These are phyloP conservation scores for Podila epigama DNA, from an alignment of 192 early-diverging fungal genomes.

Conservation along the genomic window DNA sequence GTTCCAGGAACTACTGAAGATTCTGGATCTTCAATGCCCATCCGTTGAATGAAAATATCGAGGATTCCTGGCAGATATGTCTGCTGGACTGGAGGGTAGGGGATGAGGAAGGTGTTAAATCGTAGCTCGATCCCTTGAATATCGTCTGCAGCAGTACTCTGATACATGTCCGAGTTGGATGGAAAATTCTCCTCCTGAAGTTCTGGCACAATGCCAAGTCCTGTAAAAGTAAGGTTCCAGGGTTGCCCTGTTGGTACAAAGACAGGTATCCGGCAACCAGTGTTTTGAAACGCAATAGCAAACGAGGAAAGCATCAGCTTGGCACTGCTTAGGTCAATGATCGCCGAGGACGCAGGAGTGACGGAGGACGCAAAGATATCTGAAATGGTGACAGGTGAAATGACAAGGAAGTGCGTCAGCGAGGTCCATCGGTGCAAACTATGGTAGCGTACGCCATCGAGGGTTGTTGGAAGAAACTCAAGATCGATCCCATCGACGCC, in stretches of 20 bases:
- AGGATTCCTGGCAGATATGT: slow-evolving; percentile 46
- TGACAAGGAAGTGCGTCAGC: slow-evolving; percentile 59
- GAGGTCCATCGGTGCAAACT: slow-evolving; percentile 77
- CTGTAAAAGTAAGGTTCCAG: slow-evolving; percentile 44
- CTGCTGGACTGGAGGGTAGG: slow-evolving; percentile 36
- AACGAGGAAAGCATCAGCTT: slow-evolving; percentile 70
- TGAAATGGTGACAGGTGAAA: slow-evolving; percentile 50
- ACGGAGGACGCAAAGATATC: slow-evolving; percentile 39
- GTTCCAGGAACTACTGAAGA: slow-evolving; percentile 6
- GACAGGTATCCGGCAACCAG: slow-evolving; percentile 65
- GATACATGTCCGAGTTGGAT: slow-evolving; percentile 22
- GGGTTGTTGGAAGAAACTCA: slow-evolving; percentile 24
- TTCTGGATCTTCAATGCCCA: slow-evolving; percentile 42
- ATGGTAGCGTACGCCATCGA: slow-evolving; percentile 48
- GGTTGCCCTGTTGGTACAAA: slow-evolving; percentile 64
- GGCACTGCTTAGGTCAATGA: slow-evolving; percentile 66
- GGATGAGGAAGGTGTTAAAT: slow-evolving; percentile 49
- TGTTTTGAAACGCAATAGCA: slow-evolving; percentile 72
- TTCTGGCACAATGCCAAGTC: slow-evolving; percentile 22
- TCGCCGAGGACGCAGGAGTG: slow-evolving; percentile 17
- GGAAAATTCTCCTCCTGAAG: slow-evolving; percentile 9
- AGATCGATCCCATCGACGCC: slow-evolving; percentile 31
- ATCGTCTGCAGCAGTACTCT: slow-evolving; percentile 1
- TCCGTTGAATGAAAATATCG: slow-evolving; percentile 47
- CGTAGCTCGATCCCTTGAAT: slow-evolving; percentile 40